A percentile compares a stretch with the other conserved stretches of the same genome.
Conservation (phyloP, 805 yeast genomes). For the Pichia eremophila region DNA sequence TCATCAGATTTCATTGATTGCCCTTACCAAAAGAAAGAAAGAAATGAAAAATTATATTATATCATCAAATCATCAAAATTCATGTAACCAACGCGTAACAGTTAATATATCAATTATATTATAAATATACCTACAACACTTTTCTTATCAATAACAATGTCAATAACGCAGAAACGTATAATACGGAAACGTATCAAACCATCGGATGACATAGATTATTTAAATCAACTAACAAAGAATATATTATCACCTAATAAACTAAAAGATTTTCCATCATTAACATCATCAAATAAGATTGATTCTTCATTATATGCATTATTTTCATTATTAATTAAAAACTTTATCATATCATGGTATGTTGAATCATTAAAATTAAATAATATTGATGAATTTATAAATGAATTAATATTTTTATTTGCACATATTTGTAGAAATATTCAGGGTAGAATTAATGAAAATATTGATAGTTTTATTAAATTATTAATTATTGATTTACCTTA, state of each 20-base stretch:
- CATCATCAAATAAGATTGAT: conserved; percentile 31
- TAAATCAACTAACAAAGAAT: not conserved
- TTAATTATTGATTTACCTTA: conserved; percentile 3
- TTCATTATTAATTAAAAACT: conserved; percentile 37
- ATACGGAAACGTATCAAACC: too few relatives aligned
- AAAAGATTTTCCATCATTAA: conserved; percentile 7
- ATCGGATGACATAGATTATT: not conserved
- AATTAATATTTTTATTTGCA: conserved; percentile 31
- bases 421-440: conserved; percentile 33
- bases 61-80: not conserved
- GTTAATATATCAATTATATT: too few relatives aligned
- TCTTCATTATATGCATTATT: conserved; percentile 36
- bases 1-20: conserved; percentile 13
- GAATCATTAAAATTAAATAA: conserved; percentile 26
- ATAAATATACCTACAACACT: not conserved
- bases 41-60: not conserved
- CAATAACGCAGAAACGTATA: too few relatives aligned
- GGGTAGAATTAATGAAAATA: conserved; percentile 17
- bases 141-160: not conserved
- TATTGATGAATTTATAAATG: conserved; percentile 33
- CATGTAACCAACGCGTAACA: not conserved
- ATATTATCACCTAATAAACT: not conserved
- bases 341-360: conserved; percentile 38
- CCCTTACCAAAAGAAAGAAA: too few relatives aligned
- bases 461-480: conserved; percentile 1